These are phyloP conservation scores for Achaetomium macrosporum DNA, from an alignment of 2,329 filamentous ascomycete species.

Conservation along the genomic window DNA sequence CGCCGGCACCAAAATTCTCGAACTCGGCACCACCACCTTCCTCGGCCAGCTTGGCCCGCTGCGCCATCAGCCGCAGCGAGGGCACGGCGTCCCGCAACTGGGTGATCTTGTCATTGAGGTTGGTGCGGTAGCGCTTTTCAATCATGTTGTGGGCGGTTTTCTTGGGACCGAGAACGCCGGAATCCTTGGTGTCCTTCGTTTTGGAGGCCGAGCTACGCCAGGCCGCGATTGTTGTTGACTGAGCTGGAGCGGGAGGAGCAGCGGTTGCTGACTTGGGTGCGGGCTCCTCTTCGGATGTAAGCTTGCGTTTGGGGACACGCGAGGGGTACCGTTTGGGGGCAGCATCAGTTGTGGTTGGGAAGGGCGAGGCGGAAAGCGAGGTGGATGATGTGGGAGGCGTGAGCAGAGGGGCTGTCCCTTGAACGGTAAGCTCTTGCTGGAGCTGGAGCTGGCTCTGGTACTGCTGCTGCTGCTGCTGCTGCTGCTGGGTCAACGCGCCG, in stretches of 20 bases:
- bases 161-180: slow-evolving; percentile 39
- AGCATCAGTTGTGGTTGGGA: not conserved
- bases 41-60: slow-evolving; percentile 31
- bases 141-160: slow-evolving; percentile 84
- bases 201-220: slow-evolving; percentile 1
- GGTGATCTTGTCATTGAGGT: slow-evolving; percentile 77
- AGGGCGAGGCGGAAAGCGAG: not conserved
- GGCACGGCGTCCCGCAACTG: slow-evolving; percentile 66
- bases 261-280: slow-evolving; percentile 8
- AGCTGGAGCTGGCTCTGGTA: no score
- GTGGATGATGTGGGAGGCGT: not conserved
- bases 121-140: slow-evolving; percentile 77
- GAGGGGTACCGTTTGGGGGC: slow-evolving; percentile 23
- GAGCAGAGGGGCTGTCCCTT: not conserved
- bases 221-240: slow-evolving; percentile 12
- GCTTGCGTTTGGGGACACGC: slow-evolving; percentile 32
- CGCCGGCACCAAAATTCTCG: slow-evolving; percentile 27
- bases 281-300: slow-evolving; percentile 22
- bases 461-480: slow-evolving; percentile 1
- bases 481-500: slow-evolving; percentile 11
- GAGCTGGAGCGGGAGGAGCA: slow-evolving; percentile 15
- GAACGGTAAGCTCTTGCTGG: no score
- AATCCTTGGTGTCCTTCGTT: not conserved
- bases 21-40: slow-evolving; percentile 27
- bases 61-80: slow-evolving; percentile 42